A percentile compares a stretch with the other conserved stretches of the same genome.
Conservation (phyloP, 2,329 filamentous ascomycete species). For the Aspergillus arachidicola region DNA sequence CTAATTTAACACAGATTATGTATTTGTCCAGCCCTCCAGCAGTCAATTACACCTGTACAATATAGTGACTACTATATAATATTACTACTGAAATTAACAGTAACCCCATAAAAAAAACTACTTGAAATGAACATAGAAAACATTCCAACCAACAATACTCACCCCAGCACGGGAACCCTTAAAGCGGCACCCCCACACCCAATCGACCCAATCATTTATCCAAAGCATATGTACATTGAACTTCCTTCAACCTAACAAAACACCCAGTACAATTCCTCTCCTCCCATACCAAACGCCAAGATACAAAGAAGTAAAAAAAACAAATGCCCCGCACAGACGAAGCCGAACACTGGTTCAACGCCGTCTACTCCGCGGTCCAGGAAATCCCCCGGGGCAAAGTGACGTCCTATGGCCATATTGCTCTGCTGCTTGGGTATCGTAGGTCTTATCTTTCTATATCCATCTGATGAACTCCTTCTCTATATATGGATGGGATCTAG, state of each 20-base stretch:
- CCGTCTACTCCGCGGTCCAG: conserved; percentile 82
- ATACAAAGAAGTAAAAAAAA: neutral
- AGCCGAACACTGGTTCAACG: conserved; percentile 53
- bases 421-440: conserved; percentile 63
- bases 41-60: neutral
- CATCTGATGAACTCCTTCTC: no score
- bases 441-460: conserved; percentile 62
- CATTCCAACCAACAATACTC: no score
- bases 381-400: conserved; percentile 82
- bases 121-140: neutral
- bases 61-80: neutral
- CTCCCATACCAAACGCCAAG: neutral
- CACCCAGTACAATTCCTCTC: neutral
- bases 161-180: neutral
- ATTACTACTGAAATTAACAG: neutral
- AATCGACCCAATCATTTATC: neutral
- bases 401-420: conserved; percentile 79
- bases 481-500: accelerated
- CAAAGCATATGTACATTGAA: neutral
- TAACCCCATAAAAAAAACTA: neutral
- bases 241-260: neutral
- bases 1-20: no score
- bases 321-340: conserved; percentile 51
- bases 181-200: neutral
- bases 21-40: no score